phyloP scores from a whole-genome alignment of 495 filamentous ascomycete species.

The Aspergillus sclerotiicarbonarius region DNA sequence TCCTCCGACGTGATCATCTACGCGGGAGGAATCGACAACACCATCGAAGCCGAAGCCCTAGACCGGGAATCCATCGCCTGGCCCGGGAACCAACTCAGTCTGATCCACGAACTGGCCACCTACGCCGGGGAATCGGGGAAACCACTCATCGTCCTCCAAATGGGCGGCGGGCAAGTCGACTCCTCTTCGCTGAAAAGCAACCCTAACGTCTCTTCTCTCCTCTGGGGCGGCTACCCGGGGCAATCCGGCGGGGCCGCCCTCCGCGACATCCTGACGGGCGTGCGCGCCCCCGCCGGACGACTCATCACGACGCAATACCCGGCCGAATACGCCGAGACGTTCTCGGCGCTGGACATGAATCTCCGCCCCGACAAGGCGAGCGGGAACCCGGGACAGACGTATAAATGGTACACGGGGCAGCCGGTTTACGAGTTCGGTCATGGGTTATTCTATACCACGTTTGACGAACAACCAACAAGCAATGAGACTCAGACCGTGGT shows the following conservation, averaged over 20 bases:
- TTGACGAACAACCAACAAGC: constrained; percentile 29
- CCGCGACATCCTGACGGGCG: constrained; percentile 53
- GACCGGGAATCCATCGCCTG: constrained; percentile 58
- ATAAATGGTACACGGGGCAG: constrained; percentile 58
- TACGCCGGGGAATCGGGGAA: constrained; percentile 36
- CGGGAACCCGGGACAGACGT: constrained; percentile 52
- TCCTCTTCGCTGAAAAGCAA: constrained; percentile 50
- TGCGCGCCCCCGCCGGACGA: constrained; percentile 54
- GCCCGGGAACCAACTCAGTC: constrained; percentile 54
- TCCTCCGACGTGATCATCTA: constrained; percentile 56
- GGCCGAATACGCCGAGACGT: constrained; percentile 48
- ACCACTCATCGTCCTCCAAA: constrained; percentile 56
- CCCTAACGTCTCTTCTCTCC: constrained; percentile 48
- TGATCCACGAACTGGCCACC: constrained; percentile 49
- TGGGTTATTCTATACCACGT: constrained; percentile 54
- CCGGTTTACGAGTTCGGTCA: constrained; percentile 56
- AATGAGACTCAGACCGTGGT: neutral
- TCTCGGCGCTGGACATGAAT: constrained; percentile 57
- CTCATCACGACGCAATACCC: constrained; percentile 60
- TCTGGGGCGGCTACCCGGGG: constrained; percentile 62
- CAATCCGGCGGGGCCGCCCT: constrained; percentile 57
- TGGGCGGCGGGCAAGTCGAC: constrained; percentile 61
- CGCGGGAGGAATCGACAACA: constrained; percentile 57
- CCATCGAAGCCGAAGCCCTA: constrained; percentile 52
- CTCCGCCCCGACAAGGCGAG: constrained; percentile 43